Evolutionary conservation across 2,329 filamentous ascomycete genomes (phyloP).

Genomic region (Mollisia scopiformis): DNA sequence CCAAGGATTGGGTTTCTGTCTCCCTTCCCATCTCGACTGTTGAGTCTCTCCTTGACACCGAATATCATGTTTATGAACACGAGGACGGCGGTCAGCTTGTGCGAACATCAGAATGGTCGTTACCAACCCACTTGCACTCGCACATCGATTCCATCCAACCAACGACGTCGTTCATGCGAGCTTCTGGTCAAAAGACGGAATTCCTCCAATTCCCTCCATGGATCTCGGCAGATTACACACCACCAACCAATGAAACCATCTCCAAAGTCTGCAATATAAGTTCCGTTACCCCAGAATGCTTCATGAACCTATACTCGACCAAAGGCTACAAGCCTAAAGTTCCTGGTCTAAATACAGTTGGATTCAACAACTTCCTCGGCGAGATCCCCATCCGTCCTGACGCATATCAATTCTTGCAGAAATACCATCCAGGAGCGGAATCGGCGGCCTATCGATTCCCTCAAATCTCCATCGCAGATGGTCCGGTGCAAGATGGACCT

Average conservation of each 20-base stretch:
- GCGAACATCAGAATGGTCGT: constrained; percentile 58
- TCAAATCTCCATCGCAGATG: constrained; percentile 19
- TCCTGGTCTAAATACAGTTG: constrained; percentile 26
- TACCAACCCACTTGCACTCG: constrained; percentile 58
- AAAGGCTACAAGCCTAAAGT: constrained; percentile 20
- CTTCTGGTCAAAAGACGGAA: constrained; percentile 23
- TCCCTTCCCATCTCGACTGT: constrained; percentile 51
- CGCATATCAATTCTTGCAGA: constrained; percentile 16
- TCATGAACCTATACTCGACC: constrained; percentile 26
- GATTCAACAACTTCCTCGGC: constrained; percentile 29
- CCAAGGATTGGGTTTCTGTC: constrained; percentile 60
- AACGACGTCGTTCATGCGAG: constrained; percentile 60
- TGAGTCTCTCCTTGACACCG: constrained; percentile 55
- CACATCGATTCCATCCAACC: constrained; percentile 63
- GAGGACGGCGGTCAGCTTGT: constrained; percentile 53
- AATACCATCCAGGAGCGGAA: constrained; percentile 21
- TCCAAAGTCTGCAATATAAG: constrained; percentile 64
- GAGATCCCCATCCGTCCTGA: constrained; percentile 29
- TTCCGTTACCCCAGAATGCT: constrained; percentile 26
- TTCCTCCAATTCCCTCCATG: constrained; percentile 30
- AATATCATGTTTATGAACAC: constrained; percentile 55
- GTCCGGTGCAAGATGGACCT: constrained; percentile 14
- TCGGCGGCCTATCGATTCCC: constrained; percentile 13
- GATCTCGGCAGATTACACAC: constrained; percentile 34
- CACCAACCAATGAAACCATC: constrained; percentile 33